These are phyloP conservation scores for Mrakia blollopis DNA, from an alignment of 768 basidiomycete species.

Conservation along the genomic window DNA sequence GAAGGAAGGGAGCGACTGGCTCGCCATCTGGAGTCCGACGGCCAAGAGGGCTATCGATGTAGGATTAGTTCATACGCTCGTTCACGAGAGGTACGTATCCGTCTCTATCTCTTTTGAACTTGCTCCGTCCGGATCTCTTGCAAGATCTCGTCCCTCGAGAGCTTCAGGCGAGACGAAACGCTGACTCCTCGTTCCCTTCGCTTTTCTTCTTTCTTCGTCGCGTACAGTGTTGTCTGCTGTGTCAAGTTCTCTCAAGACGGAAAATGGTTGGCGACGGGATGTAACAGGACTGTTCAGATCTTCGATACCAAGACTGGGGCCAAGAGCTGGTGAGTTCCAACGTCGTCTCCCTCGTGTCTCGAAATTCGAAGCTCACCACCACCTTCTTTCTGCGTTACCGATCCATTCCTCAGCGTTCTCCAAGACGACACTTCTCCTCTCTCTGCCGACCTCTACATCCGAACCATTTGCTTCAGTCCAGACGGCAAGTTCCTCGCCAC, in stretches of 20 bases:
- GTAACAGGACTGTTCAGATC: conserved; percentile 91
- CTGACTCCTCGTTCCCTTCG: background rate
- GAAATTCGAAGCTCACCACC: no score
- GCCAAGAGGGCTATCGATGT: conserved; percentile 75
- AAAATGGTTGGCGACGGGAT: conserved; percentile 87
- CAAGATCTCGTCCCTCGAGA: background rate
- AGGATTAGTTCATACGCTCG: conserved; percentile 72
- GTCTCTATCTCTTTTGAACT: no score
- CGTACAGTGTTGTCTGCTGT: conserved; percentile 71
- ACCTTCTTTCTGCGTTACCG: background rate
- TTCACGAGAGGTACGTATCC: conserved; percentile 70
- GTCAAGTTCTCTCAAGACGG: conserved; percentile 93
- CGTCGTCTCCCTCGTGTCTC: background rate
- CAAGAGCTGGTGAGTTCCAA: conserved; percentile 66
- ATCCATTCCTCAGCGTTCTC: conserved; percentile 54
- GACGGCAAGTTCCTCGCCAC: conserved; percentile 68
- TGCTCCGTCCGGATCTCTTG: background rate
- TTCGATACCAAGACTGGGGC: conserved; percentile 82
- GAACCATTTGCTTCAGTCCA: conserved; percentile 74
- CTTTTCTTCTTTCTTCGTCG: background rate
- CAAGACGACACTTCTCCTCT: conserved; percentile 69
- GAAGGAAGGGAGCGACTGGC: conserved; percentile 81
- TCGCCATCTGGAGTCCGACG: conserved; percentile 77
- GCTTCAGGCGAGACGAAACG: background rate
- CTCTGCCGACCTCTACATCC: conserved; percentile 76